Percentiles rank a stretch among this genome's conserved stretches.
Conservation (phyloP, 2,329 filamentous ascomycete species). For the Fusarium musae region DNA sequence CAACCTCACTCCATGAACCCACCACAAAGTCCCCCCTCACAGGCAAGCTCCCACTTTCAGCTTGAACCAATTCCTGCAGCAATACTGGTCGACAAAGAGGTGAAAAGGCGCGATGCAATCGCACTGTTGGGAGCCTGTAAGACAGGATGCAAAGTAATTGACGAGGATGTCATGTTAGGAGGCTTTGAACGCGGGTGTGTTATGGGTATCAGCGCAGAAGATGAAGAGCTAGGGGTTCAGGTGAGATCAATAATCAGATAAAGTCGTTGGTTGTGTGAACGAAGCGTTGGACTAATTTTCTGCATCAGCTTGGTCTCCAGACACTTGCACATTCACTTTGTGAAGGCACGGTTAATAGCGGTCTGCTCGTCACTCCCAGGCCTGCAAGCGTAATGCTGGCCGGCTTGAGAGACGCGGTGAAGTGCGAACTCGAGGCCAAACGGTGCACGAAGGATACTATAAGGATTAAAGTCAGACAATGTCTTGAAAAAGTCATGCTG, state of each 20-base stretch:
- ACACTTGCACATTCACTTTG: slow-evolving; percentile 56
- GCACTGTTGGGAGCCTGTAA: slow-evolving; percentile 46
- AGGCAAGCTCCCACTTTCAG: slow-evolving; percentile 59
- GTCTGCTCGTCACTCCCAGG: slow-evolving; percentile 62
- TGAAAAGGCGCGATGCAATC: slow-evolving; percentile 48
- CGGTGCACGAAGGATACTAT: slow-evolving; percentile 28
- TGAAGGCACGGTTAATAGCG: slow-evolving; percentile 41
- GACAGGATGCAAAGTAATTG: slow-evolving; percentile 61
- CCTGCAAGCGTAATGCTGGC: slow-evolving; percentile 55
- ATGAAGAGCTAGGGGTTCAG: slow-evolving; percentile 59
- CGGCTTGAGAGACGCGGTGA: slow-evolving; percentile 55
- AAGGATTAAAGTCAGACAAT: slow-evolving; percentile 46
- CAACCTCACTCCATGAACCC: not conserved
- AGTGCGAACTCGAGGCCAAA: slow-evolving; percentile 47
- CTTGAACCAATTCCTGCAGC: slow-evolving; percentile 59
- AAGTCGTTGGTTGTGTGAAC: too few relatives aligned
- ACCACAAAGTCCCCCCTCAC: slow-evolving; percentile 41
- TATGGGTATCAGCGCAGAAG: slow-evolving; percentile 65
- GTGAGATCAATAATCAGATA: slow-evolving; percentile 48
- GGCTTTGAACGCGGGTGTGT: slow-evolving; percentile 63
- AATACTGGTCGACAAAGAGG: slow-evolving; percentile 54
- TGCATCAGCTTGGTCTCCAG: slow-evolving; percentile 59
- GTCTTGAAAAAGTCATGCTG: slow-evolving; percentile 63
- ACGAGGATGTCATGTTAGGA: slow-evolving; percentile 59
- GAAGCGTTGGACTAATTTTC: slow-evolving; percentile 14